These are phyloP conservation scores for Penicillium riverlandense DNA, from an alignment of 495 filamentous ascomycete genomes.

Conservation along the genomic window DNA sequence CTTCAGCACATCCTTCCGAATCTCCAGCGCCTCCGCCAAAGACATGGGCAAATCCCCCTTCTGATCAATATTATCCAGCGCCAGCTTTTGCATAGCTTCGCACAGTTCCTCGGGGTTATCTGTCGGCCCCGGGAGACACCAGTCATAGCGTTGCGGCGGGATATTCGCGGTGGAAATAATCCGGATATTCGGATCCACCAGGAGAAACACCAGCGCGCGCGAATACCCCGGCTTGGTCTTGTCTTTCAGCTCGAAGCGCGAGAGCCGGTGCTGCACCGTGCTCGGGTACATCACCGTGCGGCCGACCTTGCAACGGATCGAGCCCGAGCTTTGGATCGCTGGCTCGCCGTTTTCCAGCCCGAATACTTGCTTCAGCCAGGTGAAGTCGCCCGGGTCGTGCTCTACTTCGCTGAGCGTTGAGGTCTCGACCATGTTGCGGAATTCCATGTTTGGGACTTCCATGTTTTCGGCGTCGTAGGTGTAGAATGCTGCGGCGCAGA, in stretches of 20 bases:
- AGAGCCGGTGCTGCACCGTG: slow-evolving; percentile 41
- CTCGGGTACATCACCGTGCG: slow-evolving; percentile 27
- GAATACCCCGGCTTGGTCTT: slow-evolving; percentile 38
- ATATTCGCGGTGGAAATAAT: slow-evolving; percentile 50
- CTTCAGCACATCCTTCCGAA: slow-evolving; percentile 15
- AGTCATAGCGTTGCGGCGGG: slow-evolving; percentile 43
- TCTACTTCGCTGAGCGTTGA: slow-evolving; percentile 21
- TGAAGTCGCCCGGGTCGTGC: slow-evolving; percentile 15
- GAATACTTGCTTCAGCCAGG: slow-evolving; percentile 27
- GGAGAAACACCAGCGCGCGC: slow-evolving; percentile 42
- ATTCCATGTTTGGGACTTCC: slow-evolving; percentile 9
- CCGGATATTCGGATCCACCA: slow-evolving; percentile 48
- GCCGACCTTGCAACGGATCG: slow-evolving; percentile 11
- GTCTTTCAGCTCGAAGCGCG: slow-evolving; percentile 39
- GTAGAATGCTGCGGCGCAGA: slow-evolving; percentile 26
- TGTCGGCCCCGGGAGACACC: slow-evolving; percentile 16
- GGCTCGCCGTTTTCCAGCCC: slow-evolving; percentile 23
- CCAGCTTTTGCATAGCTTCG: slow-evolving; percentile 14
- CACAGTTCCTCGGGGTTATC: slow-evolving; percentile 5
- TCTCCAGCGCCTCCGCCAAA: slow-evolving; percentile 25
- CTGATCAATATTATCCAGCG: slow-evolving; percentile 20
- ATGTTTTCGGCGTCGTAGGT: slow-evolving; percentile 20
- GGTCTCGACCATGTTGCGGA: slow-evolving; percentile 23
- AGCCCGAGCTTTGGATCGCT: slow-evolving; percentile 23
- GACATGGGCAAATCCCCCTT: slow-evolving; percentile 27